Base-by-base conservation (phyloP, 805 yeast genomes). In the Citeromyces nyonsensis region DNA sequence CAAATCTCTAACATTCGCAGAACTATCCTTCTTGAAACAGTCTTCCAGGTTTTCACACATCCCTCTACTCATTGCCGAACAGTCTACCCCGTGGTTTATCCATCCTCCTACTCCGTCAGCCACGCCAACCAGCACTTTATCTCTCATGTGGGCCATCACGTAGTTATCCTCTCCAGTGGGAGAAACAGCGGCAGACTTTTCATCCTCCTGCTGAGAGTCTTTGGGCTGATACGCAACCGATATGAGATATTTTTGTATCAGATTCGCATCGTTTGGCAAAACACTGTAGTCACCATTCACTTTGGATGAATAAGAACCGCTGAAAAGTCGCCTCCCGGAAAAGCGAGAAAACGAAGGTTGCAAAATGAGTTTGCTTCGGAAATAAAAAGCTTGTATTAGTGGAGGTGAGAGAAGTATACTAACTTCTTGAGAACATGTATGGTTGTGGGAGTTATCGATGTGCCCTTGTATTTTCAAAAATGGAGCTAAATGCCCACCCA, bases 51-150 rank as follows among this genome's bases (percentile, higher is more conserved):
- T 59, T 5, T 54, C 54, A 40, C 94, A 78, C 26, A 88, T 56
- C 43, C 82, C 91, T 42, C 93, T 63, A 27, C 91, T 75, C 37
- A 88, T 81, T 6, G 88, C 88, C 36, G 84, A 69, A 2, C 95
- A 81, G 50, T 88, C 95, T 44, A 73, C 79, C 0, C 96, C 96
- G 30, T 81, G 76, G 38, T 82, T 91, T 2, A 81, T 69, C 96
- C 97, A 88, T 3, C 97, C 97, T 10, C 97, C 97, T 4, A 91
- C 97, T 10, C 98, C 98, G 55, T 88, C 98, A 5, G 95, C 79
- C 3, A 81, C 91, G 14, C 88, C 93, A n/a, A 74, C 63, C 4
- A 78, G 69, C 1, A 76, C 39, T 20, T 52, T 54, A 3, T 64
- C 61, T 32, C 56, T 55, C 8, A 37, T 36, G 14, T 52, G 52